A percentile compares a stretch with the other conserved stretches of the same genome.
These are phyloP conservation scores for Cystofilobasidium ferigula DNA, from an alignment of 768 basidiomycete species.

Conservation along the genomic window DNA sequence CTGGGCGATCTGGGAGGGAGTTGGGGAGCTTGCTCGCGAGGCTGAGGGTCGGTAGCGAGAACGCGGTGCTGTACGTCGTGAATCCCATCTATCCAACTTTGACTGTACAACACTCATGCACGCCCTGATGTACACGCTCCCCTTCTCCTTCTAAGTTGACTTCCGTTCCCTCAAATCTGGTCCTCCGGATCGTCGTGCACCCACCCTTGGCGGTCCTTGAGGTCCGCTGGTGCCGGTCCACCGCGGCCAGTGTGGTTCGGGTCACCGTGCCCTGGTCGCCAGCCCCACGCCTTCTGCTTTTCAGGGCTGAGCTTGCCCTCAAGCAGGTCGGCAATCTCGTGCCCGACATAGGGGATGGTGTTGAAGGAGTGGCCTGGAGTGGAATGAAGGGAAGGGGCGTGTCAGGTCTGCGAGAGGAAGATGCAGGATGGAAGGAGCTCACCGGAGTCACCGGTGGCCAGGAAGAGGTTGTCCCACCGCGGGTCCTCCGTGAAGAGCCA, in stretches of 20 bases:
- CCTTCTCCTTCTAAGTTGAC: too few species aligned
- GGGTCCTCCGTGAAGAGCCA: slow-evolving; percentile 35
- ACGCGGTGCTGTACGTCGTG: too few species aligned
- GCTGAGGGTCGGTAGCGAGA: too few species aligned
- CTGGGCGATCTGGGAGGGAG: too few species aligned
- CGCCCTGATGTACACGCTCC: too few species aligned
- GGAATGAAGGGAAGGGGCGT: background rate
- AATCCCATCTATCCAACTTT: too few species aligned
- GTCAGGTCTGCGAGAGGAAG: too few species aligned
- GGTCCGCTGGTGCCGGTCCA: slow-evolving; percentile 15
- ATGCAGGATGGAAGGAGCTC: too few species aligned
- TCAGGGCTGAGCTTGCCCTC: slow-evolving; percentile 30
- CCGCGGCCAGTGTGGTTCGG: slow-evolving; percentile 21
- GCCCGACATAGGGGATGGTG: slow-evolving; percentile 32
- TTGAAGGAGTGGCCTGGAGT: slow-evolving; percentile 32
- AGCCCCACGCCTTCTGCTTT: slow-evolving; percentile 23
- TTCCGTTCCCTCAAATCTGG: background rate
- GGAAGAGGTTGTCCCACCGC: slow-evolving; percentile 29
- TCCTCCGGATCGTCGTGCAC: slow-evolving; percentile 5
- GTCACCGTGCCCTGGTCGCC: slow-evolving; percentile 21
- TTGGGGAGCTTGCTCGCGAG: too few species aligned
- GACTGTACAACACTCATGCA: too few species aligned
- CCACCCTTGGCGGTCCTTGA: slow-evolving; percentile 6
- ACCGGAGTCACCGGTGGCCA: slow-evolving; percentile 35
- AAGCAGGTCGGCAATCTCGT: slow-evolving; percentile 32